Conservation (phyloP, 805 yeast genomes). For the Candida loeiensis region DNA sequence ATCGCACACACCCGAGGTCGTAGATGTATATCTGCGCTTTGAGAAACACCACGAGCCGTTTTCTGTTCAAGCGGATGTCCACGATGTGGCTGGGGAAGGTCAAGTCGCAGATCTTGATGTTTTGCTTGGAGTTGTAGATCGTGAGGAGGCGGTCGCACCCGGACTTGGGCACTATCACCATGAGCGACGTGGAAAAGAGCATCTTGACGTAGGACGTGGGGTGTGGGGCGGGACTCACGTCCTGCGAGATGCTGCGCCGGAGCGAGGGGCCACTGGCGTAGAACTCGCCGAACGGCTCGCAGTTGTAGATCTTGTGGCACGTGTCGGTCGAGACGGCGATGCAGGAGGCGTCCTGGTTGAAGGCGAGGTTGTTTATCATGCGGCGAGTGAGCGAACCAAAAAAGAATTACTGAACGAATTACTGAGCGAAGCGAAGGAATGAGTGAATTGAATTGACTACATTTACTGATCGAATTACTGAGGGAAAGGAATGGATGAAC, state of each 20-base stretch:
- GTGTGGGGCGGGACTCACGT: background rate
- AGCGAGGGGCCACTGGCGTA: slow-evolving; percentile 20
- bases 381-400: background rate
- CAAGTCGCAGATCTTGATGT: slow-evolving; percentile 71
- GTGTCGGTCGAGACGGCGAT: slow-evolving; percentile 32
- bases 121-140: slow-evolving; percentile 40
- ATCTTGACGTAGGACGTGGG: slow-evolving; percentile 36
- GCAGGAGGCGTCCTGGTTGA: slow-evolving; percentile 43
- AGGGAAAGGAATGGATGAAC: no score
- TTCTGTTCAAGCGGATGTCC: slow-evolving; percentile 74
- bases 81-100: slow-evolving; percentile 77
- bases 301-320: slow-evolving; percentile 37
- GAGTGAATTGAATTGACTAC: background rate
- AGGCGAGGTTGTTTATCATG: slow-evolving; percentile 33
- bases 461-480: no score
- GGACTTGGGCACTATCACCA: slow-evolving; percentile 36
- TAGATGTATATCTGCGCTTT: slow-evolving; percentile 75
- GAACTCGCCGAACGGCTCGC: slow-evolving; percentile 46
- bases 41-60: slow-evolving; percentile 72
- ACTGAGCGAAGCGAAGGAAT: background rate
- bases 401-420: no score
- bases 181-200: slow-evolving; percentile 40
- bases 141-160: slow-evolving; percentile 32
- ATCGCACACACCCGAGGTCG: slow-evolving; percentile 85
- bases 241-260: slow-evolving; percentile 5